Percentiles rank a stretch among this genome's conserved stretches.
These are phyloP conservation scores for Hsuehochloa calcarea DNA, from an alignment of 176 grass and related monocot species.

Conservation along the genomic window DNA sequence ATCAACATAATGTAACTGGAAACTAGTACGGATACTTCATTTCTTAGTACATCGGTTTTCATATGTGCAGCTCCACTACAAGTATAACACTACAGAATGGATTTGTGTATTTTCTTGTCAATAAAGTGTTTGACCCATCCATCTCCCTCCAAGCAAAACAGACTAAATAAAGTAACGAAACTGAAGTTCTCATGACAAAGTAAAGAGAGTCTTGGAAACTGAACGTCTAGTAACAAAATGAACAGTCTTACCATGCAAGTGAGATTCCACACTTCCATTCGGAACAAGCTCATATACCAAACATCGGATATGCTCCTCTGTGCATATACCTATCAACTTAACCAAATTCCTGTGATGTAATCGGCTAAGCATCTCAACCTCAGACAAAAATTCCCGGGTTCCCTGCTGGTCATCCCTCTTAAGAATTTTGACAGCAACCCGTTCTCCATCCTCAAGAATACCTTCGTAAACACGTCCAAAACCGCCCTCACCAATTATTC, in stretches of 20 bases:
- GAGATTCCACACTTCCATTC: slow-evolving; percentile 88
- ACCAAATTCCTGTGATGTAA: slow-evolving; percentile 97
- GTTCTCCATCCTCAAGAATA: slow-evolving; percentile 61
- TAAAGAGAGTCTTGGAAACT: slow-evolving; percentile 28
- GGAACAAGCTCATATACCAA: slow-evolving; percentile 94
- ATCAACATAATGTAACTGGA: slow-evolving; percentile 8
- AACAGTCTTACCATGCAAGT: slow-evolving; percentile 72
- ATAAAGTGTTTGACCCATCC: slow-evolving; percentile 6
- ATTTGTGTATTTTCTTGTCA: slow-evolving; percentile 16
- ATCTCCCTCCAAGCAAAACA: slow-evolving; percentile 11
- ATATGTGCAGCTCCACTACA: slow-evolving; percentile 2
- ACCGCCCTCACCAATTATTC: slow-evolving; percentile 95
- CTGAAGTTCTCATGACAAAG: slow-evolving; percentile 16
- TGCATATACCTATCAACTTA: slow-evolving; percentile 94
- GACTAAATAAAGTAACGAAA: slow-evolving; percentile 7
- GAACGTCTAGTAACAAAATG: slow-evolving; percentile 14
- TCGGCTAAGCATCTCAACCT: slow-evolving; percentile 99
- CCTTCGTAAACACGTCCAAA: slow-evolving; percentile 97
- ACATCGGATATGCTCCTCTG: slow-evolving; percentile 70
- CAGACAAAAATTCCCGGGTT: slow-evolving; percentile 85
- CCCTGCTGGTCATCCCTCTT: slow-evolving; percentile 91
- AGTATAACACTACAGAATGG: not conserved
- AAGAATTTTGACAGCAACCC: slow-evolving; percentile 82
- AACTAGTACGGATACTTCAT: slow-evolving; percentile 13
- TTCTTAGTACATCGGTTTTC: not conserved